A percentile compares a stretch with the other conserved stretches of the same genome.
Conservation (phyloP, 257 asterid species). For the Solanum tacnaense region DNA sequence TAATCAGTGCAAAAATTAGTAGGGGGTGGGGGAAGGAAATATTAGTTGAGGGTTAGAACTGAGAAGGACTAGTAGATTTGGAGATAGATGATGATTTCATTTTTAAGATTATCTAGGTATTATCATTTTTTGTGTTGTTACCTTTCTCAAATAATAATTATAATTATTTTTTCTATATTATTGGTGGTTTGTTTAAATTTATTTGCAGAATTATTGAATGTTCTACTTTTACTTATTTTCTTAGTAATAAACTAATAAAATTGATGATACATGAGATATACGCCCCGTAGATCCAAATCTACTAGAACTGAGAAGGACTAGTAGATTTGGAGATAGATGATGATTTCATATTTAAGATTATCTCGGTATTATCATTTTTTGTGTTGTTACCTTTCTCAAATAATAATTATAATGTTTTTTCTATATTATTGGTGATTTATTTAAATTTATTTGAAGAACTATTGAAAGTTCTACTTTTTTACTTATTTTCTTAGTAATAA, state of each 20-base stretch:
- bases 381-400: background rate
- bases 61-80: background rate
- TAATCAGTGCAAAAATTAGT: background rate
- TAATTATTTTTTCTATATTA: background rate
- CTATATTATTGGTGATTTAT: background rate
- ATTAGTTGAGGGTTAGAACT: background rate
- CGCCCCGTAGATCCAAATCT: too few species aligned
- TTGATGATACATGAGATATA: background rate
- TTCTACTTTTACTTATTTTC: background rate
- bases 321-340: background rate
- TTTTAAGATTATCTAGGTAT: background rate
- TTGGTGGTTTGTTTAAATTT: background rate
- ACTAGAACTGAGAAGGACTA: background rate
- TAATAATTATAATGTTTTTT: too few species aligned
- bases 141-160: background rate
- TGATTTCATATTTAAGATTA: too few species aligned
- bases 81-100: background rate
- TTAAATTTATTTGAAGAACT: background rate
- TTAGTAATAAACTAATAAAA: too few species aligned
- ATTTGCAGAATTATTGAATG: background rate
- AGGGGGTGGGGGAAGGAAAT: background rate
- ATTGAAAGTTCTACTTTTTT: slow-evolving; percentile 36
- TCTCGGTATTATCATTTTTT: background rate
- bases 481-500: background rate
- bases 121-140: background rate